Evolutionary conservation across 2,329 filamentous ascomycete genomes (phyloP), one percentile per base, ranked within the genome.

Genomic region (Fusarium pseudograminearum): DNA sequence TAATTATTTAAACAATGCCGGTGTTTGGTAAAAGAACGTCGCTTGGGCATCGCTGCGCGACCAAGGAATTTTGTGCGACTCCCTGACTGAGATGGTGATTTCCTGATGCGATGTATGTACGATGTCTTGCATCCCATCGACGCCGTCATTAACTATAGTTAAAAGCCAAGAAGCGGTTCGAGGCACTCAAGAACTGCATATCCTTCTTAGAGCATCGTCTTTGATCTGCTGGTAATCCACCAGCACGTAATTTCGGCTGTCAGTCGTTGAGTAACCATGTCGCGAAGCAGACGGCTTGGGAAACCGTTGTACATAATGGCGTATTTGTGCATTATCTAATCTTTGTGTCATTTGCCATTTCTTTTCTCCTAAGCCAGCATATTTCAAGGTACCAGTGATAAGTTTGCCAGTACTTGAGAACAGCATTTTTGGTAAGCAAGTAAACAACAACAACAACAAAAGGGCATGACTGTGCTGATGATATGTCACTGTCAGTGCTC

Each of bases 401-500:
- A 41, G 30, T 56, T 42, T 59, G 44, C 52, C 50, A 38, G 53
- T 69, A 45, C 47, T 57, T 48, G 55, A 67, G 41, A 57, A 70
- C 33, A 54, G 50, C 50, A 52, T 63, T 52, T 57, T 51, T 22
- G 55, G 40, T 53, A 61, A 59, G 72, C 72, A 74, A 73, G 74
- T 66, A 74, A 74, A 73, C 70, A 74, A 74, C 22, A 62, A 72
- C 42, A 65, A 72, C 59, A 57, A 70, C 56, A 58, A 24, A 45
- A 42, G 30, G 24, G 24, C 45, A 30, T 48, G 22, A 20, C 46
- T 38, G 45, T 47, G 54, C 64, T 58, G 62, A 57, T 63, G 47
- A 47, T 52, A 38, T 40, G 60, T 64, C 48, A 46, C 46, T 59
- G 63, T 59, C 62, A 56, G 64, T 54, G 63, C 59, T 61, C 59